A percentile compares a stretch with the other conserved stretches of the same genome.
Conservation (phyloP, 2,329 filamentous ascomycete genomes). For the Microcyclospora tardicrescens region DNA sequence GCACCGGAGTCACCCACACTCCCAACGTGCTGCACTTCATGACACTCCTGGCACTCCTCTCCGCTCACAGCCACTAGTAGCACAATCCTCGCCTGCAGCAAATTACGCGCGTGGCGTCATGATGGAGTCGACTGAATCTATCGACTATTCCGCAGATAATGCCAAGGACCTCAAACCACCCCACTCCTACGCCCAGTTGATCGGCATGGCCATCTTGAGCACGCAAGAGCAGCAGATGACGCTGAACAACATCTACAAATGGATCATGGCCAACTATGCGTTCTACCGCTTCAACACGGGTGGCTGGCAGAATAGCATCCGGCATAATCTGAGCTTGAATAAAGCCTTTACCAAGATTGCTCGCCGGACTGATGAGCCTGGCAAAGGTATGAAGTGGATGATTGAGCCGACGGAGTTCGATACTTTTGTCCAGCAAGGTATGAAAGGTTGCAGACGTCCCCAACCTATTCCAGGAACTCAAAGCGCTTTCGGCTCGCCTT, state of each 20-base stretch:
- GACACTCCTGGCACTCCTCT: slow-evolving; percentile 25
- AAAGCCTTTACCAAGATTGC: slow-evolving; percentile 91
- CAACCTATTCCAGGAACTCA: slow-evolving; percentile 23
- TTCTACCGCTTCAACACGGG: slow-evolving; percentile 78
- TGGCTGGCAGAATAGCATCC: slow-evolving; percentile 98
- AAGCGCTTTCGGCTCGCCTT: slow-evolving; percentile 28
- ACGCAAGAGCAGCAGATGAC: slow-evolving; percentile 81
- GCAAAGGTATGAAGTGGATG: slow-evolving; percentile 99
- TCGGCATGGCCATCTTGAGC: slow-evolving; percentile 87
- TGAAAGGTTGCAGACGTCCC: slow-evolving; percentile 30
- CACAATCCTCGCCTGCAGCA: slow-evolving; percentile 34
- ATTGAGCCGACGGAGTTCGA: slow-evolving; percentile 73
- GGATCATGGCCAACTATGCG: slow-evolving; percentile 80
- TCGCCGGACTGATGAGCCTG: slow-evolving; percentile 83
- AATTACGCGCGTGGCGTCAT: slow-evolving; percentile 38
- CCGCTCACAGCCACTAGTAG: slow-evolving; percentile 20
- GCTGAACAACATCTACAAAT: slow-evolving; percentile 82
- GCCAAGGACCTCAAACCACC: slow-evolving; percentile 89
- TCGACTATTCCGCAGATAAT: slow-evolving; percentile 69
- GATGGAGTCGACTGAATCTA: slow-evolving; percentile 41
- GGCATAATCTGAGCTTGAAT: slow-evolving; percentile 89
- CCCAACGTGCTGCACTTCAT: slow-evolving; percentile 19
- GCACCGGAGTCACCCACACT: slow-evolving; percentile 24
- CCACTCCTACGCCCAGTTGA: slow-evolving; percentile 93
- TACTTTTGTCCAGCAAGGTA: slow-evolving; percentile 66